A percentile compares a stretch with the other conserved stretches of the same genome.
phyloP scores from a whole-genome alignment of 768 basidiomycete species.

The Floccularia luteovirens region DNA sequence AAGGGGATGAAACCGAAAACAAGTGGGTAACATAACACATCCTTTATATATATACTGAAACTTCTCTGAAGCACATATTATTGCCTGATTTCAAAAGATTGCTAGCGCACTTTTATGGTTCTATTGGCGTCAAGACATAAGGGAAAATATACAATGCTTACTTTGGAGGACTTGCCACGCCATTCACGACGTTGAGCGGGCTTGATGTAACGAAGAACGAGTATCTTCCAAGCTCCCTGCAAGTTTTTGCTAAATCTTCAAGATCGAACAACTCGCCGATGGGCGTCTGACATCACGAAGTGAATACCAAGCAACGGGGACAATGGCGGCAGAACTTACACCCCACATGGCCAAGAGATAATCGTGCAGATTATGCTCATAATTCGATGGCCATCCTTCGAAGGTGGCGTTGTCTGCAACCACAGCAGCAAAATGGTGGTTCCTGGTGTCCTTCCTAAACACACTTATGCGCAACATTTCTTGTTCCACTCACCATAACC shows the following conservation, averaged over 20 bases:
- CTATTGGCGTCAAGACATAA: neutral
- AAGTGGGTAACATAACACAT: too few species aligned
- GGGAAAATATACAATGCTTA: conserved; percentile 1
- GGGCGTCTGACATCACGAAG: conserved; percentile 10
- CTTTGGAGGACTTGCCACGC: conserved; percentile 19
- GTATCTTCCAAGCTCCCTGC: conserved; percentile 13
- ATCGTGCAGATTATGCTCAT: conserved; percentile 17
- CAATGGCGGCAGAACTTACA: conserved; percentile 7
- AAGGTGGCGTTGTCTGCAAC: conserved; percentile 16
- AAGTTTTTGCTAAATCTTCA: conserved; percentile 14
- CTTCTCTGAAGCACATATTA: too few species aligned
- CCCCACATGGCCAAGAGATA: conserved; percentile 17
- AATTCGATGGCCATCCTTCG: conserved; percentile 13
- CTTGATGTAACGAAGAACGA: conserved; percentile 18
- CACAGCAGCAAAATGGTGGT: conserved; percentile 17
- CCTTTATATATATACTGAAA: too few species aligned
- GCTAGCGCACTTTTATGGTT: conserved; percentile 1
- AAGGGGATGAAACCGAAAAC: too few species aligned
- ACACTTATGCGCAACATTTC: neutral
- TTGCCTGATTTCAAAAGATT: neutral
- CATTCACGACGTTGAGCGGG: conserved; percentile 16
- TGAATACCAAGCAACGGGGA: neutral
- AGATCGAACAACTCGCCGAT: conserved; percentile 18
- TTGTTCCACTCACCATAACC: conserved; percentile 12
- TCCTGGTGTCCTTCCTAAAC: conserved; percentile 6